Percentiles rank a stretch among this genome's conserved stretches.
Evolutionary conservation across 2,329 filamentous ascomycete genomes (phyloP).

Genomic region (Aspergillus sclerotialis): DNA sequence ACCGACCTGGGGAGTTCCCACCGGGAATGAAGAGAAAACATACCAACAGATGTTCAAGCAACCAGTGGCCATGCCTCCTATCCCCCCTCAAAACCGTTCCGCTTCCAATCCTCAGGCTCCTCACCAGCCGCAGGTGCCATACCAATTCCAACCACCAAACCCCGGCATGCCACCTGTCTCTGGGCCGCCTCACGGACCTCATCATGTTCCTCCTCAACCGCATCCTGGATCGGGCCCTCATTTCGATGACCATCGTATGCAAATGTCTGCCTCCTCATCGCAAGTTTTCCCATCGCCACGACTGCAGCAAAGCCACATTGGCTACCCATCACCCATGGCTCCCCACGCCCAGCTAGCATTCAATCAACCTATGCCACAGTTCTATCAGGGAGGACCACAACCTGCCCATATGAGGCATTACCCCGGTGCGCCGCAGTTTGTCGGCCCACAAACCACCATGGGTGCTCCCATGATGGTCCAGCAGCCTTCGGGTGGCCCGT

Average conservation of each 20-base stretch:
- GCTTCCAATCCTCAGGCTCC: conserved; percentile 60
- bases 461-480: conserved; percentile 78
- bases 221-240: conserved; percentile 64
- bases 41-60: conserved; percentile 76
- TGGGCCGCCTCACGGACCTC: conserved; percentile 68
- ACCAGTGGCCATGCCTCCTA: conserved; percentile 52
- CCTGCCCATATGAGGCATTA: conserved; percentile 66
- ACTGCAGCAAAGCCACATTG: conserved; percentile 60
- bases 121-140: conserved; percentile 77
- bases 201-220: conserved; percentile 68
- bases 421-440: conserved; percentile 66
- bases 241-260: conserved; percentile 77
- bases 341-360: conserved; percentile 65
- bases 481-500: conserved; percentile 59
- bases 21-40: conserved; percentile 66
- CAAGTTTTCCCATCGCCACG: conserved; percentile 83
- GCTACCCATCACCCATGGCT: conserved; percentile 61
- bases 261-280: conserved; percentile 71
- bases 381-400: conserved; percentile 62
- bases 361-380: conserved; percentile 63
- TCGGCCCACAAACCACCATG: conserved; percentile 66
- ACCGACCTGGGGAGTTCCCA: conserved; percentile 72
- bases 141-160: conserved; percentile 70
- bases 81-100: conserved; percentile 62
- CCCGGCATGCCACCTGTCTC: conserved; percentile 62